Percentiles rank a stretch among this genome's conserved stretches.
Conservation (phyloP, 306 rosid species). For the Leucaena leucocephala region DNA sequence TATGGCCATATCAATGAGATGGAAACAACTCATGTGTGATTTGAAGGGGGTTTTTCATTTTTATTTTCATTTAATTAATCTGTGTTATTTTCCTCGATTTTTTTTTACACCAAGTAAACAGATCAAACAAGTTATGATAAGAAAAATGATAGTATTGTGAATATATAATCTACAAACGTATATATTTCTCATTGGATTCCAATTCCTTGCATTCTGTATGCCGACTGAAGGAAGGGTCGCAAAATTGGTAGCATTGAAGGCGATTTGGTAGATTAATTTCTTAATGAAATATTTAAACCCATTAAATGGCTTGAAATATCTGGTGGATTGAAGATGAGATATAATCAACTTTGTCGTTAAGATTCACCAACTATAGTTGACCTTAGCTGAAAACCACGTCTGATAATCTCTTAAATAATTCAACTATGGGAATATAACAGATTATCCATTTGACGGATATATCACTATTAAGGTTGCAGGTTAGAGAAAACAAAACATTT, state of each 20-base stretch:
- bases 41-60: too few relatives aligned
- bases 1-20: too few relatives aligned
- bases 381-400: conserved; percentile 2
- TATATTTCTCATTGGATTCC: conserved; percentile 22
- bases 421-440: not conserved
- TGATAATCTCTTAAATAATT: not conserved
- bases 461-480: not conserved
- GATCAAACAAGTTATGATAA: not conserved
- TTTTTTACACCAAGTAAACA: too few relatives aligned
- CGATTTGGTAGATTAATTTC: not conserved
- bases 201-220: conserved; percentile 4
- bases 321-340: not conserved
- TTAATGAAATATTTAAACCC: not conserved
- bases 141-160: not conserved
- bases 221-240: not conserved
- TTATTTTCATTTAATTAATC: too few relatives aligned
- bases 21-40: too few relatives aligned
- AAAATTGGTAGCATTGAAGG: not conserved
- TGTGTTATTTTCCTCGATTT: too few relatives aligned
- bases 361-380: conserved; percentile 30
- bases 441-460: not conserved
- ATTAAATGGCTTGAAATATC: conserved; percentile 7
- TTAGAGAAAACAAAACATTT: not conserved
- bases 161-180: not conserved
- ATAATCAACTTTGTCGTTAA: conserved; percentile 23